These are phyloP conservation scores for Rhodotorula sp. DNA, from an alignment of 1,284 basidiomycete genomes.

Conservation along the genomic window DNA sequence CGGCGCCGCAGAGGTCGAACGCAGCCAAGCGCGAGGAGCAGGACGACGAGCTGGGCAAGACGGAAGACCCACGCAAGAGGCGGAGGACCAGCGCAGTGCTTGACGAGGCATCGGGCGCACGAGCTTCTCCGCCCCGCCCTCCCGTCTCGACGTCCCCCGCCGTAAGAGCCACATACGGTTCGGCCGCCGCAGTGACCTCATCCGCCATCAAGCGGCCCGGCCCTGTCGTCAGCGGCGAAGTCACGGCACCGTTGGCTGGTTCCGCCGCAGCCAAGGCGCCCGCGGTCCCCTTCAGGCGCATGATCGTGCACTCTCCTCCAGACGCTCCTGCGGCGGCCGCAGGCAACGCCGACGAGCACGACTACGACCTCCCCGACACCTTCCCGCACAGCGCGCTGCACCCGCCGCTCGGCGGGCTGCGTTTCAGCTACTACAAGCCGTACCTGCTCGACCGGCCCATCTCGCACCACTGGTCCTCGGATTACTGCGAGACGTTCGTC, in stretches of 20 bases:
- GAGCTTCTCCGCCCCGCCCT: neutral
- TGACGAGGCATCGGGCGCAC: neutral
- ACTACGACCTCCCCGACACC: neutral
- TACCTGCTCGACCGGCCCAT: neutral
- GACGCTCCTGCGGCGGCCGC: neutral
- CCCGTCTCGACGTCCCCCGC: no score
- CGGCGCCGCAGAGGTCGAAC: neutral
- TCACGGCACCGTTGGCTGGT: no score
- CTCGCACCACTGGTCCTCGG: neutral
- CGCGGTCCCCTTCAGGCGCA: neutral
- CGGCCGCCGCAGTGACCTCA: no score
- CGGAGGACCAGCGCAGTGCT: neutral
- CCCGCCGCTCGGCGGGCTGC: neutral
- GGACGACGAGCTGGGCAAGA: neutral
- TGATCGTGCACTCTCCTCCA: neutral
- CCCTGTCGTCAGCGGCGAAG: neutral
- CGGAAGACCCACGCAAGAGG: neutral
- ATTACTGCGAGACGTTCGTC: neutral
- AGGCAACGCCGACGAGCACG: no score
- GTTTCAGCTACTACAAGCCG: neutral
- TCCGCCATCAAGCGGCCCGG: no score
- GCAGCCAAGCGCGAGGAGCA: no score
- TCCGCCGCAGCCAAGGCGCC: no score
- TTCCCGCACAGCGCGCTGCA: neutral
- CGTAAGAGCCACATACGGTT: no score